Conservation (phyloP, 805 yeast species). For the Tetrapisispora iriomotensis region DNA sequence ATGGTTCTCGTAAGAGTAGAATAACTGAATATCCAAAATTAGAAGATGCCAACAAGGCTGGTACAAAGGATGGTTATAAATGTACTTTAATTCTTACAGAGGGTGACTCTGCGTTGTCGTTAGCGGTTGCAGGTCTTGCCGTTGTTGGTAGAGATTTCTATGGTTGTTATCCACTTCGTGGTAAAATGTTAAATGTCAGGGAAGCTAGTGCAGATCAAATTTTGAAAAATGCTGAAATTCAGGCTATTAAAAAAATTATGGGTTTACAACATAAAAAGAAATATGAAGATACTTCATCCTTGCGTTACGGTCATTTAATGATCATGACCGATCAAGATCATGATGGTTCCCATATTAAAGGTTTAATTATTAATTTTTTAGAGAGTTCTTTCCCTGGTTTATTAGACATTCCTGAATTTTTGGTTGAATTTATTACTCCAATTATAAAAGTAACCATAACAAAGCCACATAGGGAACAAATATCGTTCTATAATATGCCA, state of each 20-base stretch:
- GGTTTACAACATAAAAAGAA: slow-evolving; percentile 88
- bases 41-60: slow-evolving; percentile 94
- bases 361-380: slow-evolving; percentile 83
- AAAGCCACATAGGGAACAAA: slow-evolving; percentile 46
- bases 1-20: slow-evolving; percentile 76
- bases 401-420: slow-evolving; percentile 79
- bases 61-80: slow-evolving; percentile 82
- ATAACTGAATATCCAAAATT: slow-evolving; percentile 82
- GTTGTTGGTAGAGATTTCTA: slow-evolving; percentile 93
- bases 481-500: slow-evolving; percentile 88
- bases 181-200: slow-evolving; percentile 89
- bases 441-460: slow-evolving; percentile 82
- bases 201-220: slow-evolving; percentile 97
- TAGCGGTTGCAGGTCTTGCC: slow-evolving; percentile 87
- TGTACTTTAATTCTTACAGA: slow-evolving; percentile 92
- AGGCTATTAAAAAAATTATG: slow-evolving; percentile 88
- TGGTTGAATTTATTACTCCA: slow-evolving; percentile 92
- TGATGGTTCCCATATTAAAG: slow-evolving; percentile 97
- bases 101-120: slow-evolving; percentile 90
- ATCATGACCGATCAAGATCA: slow-evolving; percentile 99
- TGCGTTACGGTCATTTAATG: slow-evolving; percentile 95
- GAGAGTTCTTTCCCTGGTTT: slow-evolving; percentile 93
- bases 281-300: slow-evolving; percentile 60
- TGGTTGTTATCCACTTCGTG: slow-evolving; percentile 92
- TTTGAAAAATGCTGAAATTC: slow-evolving; percentile 85